A percentile compares a stretch with the other conserved stretches of the same genome.
Conservation (phyloP, 2,329 filamentous ascomycete genomes). For the Dothideomycetidae sp. region DNA sequence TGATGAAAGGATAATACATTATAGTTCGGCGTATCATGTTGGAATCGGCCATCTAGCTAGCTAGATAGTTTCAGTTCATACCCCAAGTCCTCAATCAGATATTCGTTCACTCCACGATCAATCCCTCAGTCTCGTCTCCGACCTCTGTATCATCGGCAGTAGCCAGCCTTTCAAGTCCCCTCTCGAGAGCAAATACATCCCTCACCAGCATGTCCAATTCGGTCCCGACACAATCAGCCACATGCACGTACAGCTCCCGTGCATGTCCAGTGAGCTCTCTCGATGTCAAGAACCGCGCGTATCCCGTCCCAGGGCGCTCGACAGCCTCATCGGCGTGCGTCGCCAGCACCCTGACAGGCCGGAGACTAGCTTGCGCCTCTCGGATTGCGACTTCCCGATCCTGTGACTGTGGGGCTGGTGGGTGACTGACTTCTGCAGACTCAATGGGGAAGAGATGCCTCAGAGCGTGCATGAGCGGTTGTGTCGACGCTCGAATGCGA, state of each 20-base stretch:
- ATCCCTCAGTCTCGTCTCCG: background rate
- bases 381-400: constrained; percentile 25
- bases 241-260: constrained; percentile 37
- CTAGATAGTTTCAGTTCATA: too few relatives aligned
- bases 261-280: constrained; percentile 31
- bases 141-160: constrained; percentile 18
- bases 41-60: too few relatives aligned
- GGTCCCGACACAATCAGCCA: constrained; percentile 36
- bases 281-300: constrained; percentile 34
- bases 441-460: constrained; percentile 29
- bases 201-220: constrained; percentile 36
- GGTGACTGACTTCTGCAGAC: background rate
- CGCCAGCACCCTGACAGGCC: constrained; percentile 25
- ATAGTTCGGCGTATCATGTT: too few relatives aligned
- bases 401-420: background rate
- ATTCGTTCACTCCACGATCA: too few relatives aligned
- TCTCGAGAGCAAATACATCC: constrained; percentile 38
- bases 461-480: constrained; percentile 28
- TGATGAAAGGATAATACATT: too few relatives aligned
- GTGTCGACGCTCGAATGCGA: constrained; percentile 19
- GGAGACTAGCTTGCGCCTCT: constrained; percentile 30
- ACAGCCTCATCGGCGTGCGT: constrained; percentile 20
- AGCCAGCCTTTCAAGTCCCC: constrained; percentile 28
- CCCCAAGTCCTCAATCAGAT: too few relatives aligned
- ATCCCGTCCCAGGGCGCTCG: constrained; percentile 36